Base-by-base conservation (phyloP, 768 basidiomycete species). In the Naematelia aurantialba region DNA sequence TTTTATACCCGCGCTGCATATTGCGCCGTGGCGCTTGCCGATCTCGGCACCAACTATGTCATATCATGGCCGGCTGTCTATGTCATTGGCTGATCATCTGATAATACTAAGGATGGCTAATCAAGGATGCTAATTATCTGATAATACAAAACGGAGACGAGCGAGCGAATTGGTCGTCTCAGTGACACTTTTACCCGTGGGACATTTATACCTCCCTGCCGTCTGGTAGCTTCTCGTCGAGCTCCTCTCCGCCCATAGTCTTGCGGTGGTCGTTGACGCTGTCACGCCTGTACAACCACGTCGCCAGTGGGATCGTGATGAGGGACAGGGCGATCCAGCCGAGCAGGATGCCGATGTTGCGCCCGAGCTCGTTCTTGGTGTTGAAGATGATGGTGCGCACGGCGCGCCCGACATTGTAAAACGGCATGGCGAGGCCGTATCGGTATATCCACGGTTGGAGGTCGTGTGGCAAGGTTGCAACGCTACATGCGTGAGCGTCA, bases 341-440 rank as follows among this genome's bases (percentile, higher is more conserved):
- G 12, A 77, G 25, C 2, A 78, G 58, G 58, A 78, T 70, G 3
- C 75, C 77, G 14, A 74, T 45, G 46, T 74, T 74, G 39, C 61
- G 39, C 0, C 55, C 77, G 30, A 78, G 68, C n/a, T 73, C 59
- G 50, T 77, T 76, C 46, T 69, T 70, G 21, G 77, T 78, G 58
- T 75, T 53, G 65, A 78, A 77, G 56, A 77, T 73, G 61, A 78
- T 73, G 17, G 70, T 74, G 42, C 77, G 61, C 21, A 78, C 64
- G 3, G 65, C 68, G 4, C 65, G 59, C 1, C 61, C 60, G 8
- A 70, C 52, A 34, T 76, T 74, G 59, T 72, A 71, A 66, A 78
- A 76, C 17, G 76, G 77, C 64, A 75, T 71, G 0, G 72, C 77
- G 17, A 65, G 59, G 10, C 72, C 75, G 57, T 76, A 75, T 42